These are phyloP conservation scores for Oenanthe javanica DNA, from an alignment of 140 eudicot genomes.

Conservation along the genomic window DNA sequence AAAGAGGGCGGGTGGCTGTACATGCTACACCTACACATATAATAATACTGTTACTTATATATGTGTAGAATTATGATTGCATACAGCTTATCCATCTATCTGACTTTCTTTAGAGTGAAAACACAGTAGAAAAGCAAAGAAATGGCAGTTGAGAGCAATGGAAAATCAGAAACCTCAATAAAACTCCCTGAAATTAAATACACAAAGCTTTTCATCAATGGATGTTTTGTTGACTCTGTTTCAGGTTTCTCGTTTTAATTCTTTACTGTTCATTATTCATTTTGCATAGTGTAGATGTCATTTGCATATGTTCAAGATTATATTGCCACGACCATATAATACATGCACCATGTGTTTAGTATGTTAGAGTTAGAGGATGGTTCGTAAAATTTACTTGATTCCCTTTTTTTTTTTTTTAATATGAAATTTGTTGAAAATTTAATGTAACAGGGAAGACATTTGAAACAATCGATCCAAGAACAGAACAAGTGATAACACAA, in stretches of 20 bases:
- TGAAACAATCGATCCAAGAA: constrained; percentile 78
- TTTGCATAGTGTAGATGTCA: too few relatives aligned
- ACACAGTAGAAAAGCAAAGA: not conserved
- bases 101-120: too few relatives aligned
- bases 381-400: not conserved
- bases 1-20: not conserved
- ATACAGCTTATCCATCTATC: not conserved
- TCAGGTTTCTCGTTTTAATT: constrained; percentile 16
- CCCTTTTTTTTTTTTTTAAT: too few relatives aligned
- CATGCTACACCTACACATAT: not conserved
- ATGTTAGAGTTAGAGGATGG: not conserved
- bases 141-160: constrained; percentile 9
- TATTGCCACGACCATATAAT: not conserved
- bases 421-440: not conserved
- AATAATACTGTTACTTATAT: too few relatives aligned
- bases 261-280: not conserved
- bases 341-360: not conserved
- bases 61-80: too few relatives aligned
- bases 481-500: constrained; percentile 48
- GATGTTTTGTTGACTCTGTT: constrained; percentile 35
- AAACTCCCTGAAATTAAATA: constrained; percentile 35
- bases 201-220: constrained; percentile 49
- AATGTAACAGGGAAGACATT: constrained; percentile 47
- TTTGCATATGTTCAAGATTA: not conserved
- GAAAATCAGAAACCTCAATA: not conserved